Base-by-base conservation (phyloP, 2,329 filamentous ascomycete species). In the Parascedosporium putredinis region DNA sequence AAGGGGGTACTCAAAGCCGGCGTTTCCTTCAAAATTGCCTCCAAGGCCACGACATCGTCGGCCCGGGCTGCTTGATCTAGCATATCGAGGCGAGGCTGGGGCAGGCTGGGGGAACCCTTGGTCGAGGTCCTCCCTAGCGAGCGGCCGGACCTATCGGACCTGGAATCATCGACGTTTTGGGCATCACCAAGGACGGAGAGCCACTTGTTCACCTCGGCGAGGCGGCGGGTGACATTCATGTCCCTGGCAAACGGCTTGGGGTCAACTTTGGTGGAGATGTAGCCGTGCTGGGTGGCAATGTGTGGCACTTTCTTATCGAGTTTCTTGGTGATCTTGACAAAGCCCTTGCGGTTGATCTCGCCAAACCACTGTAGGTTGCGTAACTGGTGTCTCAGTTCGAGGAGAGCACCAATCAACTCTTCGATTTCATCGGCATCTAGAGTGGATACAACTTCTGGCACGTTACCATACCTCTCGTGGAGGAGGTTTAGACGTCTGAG, bases 301-400 rank as follows among this genome's bases (percentile, higher is more conserved):
- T 79, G 76, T 1, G 84, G 76, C 2, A 96, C 79, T 69, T 95
- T 96, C 71, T 98, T 98, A 68, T 98, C 93, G 43, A 96, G 73
- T 68, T 98, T 98, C 73, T 98, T 98, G 47, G 93, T 95, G 65
- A 98, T 98, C 71, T 98, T 98, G 64, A 94, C 81, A 61, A 98
- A 98, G 2, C 93, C 93, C 55, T 88, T 78, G 48, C 90, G 81
- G 65, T 98, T 98, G 60, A 97, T 91, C 68, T 97, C 91, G 46
- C 90, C 91, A 63, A 97, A 98, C 90, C 90, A 97, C 65, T 95
- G 87, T 48, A 98, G 73, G 60, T 97, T 97, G 52, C 93, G 79
- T 56, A 97, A 69, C 62, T 94, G 87, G 48, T 83, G 84, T 51
- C 93, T 81, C 53, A 97, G 74, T 67, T 98, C 93, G 27, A 97